Conservation (phyloP, 805 yeast genomes). For the Candida mattraensis region DNA sequence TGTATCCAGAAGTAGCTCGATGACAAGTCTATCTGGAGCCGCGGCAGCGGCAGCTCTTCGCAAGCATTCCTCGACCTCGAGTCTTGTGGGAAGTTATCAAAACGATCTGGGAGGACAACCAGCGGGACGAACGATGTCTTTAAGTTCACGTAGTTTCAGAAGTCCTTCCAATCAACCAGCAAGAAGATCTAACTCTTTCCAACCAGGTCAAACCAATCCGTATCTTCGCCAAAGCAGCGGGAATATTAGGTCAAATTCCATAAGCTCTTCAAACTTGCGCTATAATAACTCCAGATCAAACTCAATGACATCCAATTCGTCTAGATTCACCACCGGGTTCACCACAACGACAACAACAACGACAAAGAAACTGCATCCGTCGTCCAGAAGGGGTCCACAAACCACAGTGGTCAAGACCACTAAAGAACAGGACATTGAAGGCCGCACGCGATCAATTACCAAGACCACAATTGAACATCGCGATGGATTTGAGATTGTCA, state of each 20-base stretch:
- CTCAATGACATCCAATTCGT: conserved; percentile 26
- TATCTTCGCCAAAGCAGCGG: conserved; percentile 13
- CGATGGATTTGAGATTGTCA: conserved; percentile 49
- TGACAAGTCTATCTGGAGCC: conserved; percentile 29
- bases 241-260: conserved; percentile 24
- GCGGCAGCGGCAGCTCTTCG: conserved; percentile 35
- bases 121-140: conserved; percentile 30
- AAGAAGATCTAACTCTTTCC: conserved; percentile 29
- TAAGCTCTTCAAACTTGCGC: conserved; percentile 17
- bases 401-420: conserved; percentile 48
- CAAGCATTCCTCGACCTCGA: conserved; percentile 21
- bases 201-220: conserved; percentile 18
- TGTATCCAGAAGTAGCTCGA: conserved; percentile 22
- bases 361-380: conserved; percentile 21
- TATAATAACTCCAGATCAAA: conserved; percentile 23
- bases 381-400: conserved; percentile 16
- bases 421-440: conserved; percentile 47
- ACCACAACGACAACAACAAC: conserved; percentile 34
- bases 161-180: conserved; percentile 13
- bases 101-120: neutral
- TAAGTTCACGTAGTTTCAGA: conserved; percentile 32
- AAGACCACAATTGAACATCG: conserved; percentile 50
- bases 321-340: conserved; percentile 25
- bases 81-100: conserved; percentile 1
- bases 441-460: conserved; percentile 56